Conservation (phyloP, 371 early-diverging fungal species). For the Lichtheimia ramosa region DNA sequence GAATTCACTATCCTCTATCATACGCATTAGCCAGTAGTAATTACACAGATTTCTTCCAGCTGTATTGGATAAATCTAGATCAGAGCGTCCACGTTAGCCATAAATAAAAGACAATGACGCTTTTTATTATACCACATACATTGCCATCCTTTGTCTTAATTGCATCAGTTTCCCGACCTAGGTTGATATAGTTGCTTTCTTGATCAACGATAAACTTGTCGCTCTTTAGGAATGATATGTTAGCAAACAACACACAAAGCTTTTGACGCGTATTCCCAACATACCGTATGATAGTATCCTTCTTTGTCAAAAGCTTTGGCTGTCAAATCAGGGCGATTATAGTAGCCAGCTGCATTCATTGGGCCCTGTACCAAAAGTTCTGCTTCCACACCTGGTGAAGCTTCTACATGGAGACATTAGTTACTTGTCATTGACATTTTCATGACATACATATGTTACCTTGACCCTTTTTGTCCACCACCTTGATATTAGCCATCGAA, state of each 20-base stretch:
- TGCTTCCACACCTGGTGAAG: neutral
- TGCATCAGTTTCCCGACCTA: neutral
- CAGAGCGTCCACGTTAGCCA: neutral
- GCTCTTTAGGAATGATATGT: neutral
- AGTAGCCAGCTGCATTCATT: neutral
- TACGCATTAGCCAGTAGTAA: neutral
- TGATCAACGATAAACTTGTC: neutral
- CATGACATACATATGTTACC: neutral
- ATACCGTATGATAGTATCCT: neutral
- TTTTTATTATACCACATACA: neutral
- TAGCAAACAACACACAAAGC: no score
- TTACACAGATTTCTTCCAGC: neutral
- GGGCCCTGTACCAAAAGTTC: neutral
- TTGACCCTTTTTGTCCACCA: neutral
- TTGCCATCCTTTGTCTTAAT: neutral
- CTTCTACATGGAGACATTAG: neutral
- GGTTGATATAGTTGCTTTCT: neutral
- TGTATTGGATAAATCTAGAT: neutral
- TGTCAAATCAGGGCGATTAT: neutral
- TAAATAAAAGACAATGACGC: neutral
- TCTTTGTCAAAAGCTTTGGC: slow-evolving; percentile 1
- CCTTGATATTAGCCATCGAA: no score
- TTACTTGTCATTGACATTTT: no score
- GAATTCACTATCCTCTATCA: neutral
- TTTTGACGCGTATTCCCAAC: no score